Evolutionary conservation across 306 rosid genomes (phyloP).

Genomic region (Malus sieversii): DNA sequence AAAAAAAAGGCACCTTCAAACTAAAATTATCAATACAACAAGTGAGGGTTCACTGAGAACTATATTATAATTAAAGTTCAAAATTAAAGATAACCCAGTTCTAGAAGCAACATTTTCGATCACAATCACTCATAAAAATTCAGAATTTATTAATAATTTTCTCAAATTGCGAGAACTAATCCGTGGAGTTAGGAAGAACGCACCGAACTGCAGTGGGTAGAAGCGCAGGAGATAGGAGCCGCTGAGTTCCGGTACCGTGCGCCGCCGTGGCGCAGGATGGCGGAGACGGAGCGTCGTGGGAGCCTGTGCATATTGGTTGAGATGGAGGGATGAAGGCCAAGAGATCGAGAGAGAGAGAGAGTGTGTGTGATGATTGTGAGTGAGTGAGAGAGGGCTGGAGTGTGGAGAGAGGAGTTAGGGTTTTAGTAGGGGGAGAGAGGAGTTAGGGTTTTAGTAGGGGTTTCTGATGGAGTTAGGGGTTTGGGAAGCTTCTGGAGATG

Average conservation of each 20-base stretch:
- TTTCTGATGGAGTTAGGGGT: slow-evolving; percentile 12
- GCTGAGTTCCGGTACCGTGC: slow-evolving; percentile 25
- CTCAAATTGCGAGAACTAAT: not conserved
- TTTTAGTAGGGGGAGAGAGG: slow-evolving; percentile 42
- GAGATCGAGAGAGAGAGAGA: no score
- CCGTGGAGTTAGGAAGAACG: not conserved
- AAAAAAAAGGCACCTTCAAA: not conserved
- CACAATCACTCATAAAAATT: not conserved
- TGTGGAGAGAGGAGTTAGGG: slow-evolving; percentile 30
- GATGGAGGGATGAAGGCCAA: not conserved
- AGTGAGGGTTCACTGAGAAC: not conserved
- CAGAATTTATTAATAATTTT: not conserved
- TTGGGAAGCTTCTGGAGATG: slow-evolving; percentile 63
- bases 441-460: slow-evolving; percentile 63
- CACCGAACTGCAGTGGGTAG: slow-evolving; percentile 32
- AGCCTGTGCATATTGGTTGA: slow-evolving; percentile 55
- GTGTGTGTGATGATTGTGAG: not conserved
- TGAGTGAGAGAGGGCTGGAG: not conserved
- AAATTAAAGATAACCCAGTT: not conserved
- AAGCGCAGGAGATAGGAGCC: slow-evolving; percentile 35
- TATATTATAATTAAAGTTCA: not conserved
- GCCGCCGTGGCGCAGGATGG: slow-evolving; percentile 48
- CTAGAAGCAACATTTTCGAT: not conserved
- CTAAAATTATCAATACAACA: not conserved
- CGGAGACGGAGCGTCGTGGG: slow-evolving; percentile 54